A percentile compares a stretch with the other conserved stretches of the same genome.
These are phyloP conservation scores for Vigna unguiculata DNA, from an alignment of 306 rosid genomes.

Conservation along the genomic window DNA sequence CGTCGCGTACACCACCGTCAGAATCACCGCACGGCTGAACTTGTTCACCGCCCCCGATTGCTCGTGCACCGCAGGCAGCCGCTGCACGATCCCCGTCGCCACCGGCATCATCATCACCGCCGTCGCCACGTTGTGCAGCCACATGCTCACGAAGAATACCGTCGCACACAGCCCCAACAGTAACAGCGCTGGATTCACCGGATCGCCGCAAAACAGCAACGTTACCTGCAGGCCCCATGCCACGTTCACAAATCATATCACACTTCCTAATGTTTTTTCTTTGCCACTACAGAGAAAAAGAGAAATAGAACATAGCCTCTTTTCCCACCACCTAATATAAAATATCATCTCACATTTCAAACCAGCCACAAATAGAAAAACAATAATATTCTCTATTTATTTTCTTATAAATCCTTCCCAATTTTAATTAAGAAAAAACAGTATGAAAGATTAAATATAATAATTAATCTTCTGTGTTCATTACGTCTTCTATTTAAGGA, in stretches of 20 bases:
- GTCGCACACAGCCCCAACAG: conserved; percentile 76
- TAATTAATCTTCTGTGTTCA: neutral
- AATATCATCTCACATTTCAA: neutral
- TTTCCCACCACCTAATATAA: neutral
- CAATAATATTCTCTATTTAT: neutral
- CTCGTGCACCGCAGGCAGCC: conserved; percentile 55
- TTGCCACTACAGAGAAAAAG: neutral
- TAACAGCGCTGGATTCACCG: conserved; percentile 67
- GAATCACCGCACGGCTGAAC: conserved; percentile 83
- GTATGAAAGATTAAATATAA: neutral
- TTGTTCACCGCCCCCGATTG: conserved; percentile 55
- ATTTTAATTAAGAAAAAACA: neutral
- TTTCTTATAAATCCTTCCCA: neutral
- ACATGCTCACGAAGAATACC: conserved; percentile 88
- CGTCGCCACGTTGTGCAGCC: conserved; percentile 92
- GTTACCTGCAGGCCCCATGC: conserved; percentile 59
- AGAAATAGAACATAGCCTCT: neutral
- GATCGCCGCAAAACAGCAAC: conserved; percentile 75
- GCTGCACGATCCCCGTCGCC: conserved; percentile 78
- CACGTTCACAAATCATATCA: neutral
- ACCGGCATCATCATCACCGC: conserved; percentile 96
- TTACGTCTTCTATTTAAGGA: neutral
- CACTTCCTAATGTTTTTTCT: neutral
- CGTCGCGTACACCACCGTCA: conserved; percentile 67
- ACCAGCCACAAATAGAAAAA: neutral